Base-by-base conservation (phyloP, 768 basidiomycete species). In the Saitozyma podzolica region DNA sequence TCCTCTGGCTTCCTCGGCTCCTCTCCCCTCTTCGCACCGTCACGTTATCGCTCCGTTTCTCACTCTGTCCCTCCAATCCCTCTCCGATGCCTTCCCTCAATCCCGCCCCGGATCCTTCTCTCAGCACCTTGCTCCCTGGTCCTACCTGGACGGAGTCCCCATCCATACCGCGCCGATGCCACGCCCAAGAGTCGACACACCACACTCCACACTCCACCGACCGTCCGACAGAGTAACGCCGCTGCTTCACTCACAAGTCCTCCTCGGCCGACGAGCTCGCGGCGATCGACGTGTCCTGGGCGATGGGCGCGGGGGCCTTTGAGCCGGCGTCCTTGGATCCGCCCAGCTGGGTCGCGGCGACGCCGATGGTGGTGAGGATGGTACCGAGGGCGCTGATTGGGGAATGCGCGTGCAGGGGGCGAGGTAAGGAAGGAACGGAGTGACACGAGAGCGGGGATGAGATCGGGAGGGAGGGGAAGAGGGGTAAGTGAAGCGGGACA, bases 341-440 rank as follows among this genome's bases (percentile, higher is more conserved):
- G 20, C 76, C 73, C 0, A 61, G 40, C 13, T 63, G 55, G 20
- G 69, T 49, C 17, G 59, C 59, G 57, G 74, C 75, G 49, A 71
- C 64, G 50, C 62, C 75, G 54, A 64, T 63, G 51, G 75, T 72
- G 40, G 65, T 59, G 65, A 75, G 39, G 60, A 77, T 77, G 20
- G 76, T 77, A 59, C 70, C 75, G 61, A 79, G 70, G 42, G 76
- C 75, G 60, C 76, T 76, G 55, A 7, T 50, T n/a, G 20, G 29
- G 45, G 29, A 29, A 29, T 29, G 29, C 29, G 52, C 53, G 29
- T 40, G 47, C n/a, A 17, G 13, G 10, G 39, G 19, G 39, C 53
- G 54, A 8, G 11, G 16, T 11, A 1, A 1, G 29, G 41, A 64
- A 49, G 60, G 20, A 39, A 53, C 2, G 53, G 42, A 29, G 29